phyloP scores from a whole-genome alignment of 495 filamentous ascomycete genomes.

The Rhypophila decipiens region DNA sequence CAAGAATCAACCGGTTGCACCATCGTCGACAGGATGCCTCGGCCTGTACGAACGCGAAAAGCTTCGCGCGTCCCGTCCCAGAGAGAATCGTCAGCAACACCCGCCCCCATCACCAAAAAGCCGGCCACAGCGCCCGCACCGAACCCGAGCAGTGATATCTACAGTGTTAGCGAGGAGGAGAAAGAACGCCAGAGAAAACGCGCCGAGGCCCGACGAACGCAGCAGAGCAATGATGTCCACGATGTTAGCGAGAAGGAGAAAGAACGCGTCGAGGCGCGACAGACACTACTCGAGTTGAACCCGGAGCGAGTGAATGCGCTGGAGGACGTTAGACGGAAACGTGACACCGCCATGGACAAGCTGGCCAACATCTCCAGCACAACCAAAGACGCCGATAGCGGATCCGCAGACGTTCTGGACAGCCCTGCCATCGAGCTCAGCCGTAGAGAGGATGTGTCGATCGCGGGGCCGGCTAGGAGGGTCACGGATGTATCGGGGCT shows the following conservation, averaged over 20 bases:
- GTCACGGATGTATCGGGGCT: slow-evolving; percentile 37
- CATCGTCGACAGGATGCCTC: slow-evolving; percentile 29
- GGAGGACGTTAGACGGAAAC: slow-evolving; percentile 24
- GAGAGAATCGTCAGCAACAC: background rate
- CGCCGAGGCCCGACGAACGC: slow-evolving; percentile 5
- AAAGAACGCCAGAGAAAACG: too few relatives aligned
- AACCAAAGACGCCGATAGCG: slow-evolving; percentile 18
- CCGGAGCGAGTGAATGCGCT: slow-evolving; percentile 25
- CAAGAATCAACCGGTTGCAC: background rate
- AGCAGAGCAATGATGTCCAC: slow-evolving; percentile 31
- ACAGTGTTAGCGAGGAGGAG: slow-evolving; percentile 41
- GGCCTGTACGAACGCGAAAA: slow-evolving; percentile 34
- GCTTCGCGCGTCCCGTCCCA: slow-evolving; percentile 22
- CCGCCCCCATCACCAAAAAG: background rate
- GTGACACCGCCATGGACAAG: slow-evolving; percentile 33
- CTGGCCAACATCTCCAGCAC: slow-evolving; percentile 36
- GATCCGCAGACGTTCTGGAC: slow-evolving; percentile 9
- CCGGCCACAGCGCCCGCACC: slow-evolving; percentile 10
- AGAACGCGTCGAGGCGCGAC: slow-evolving; percentile 15
- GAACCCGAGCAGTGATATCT: slow-evolving; percentile 36
- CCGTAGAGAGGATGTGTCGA: slow-evolving; percentile 23
- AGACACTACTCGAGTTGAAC: slow-evolving; percentile 2
- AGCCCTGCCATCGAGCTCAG: slow-evolving; percentile 21
- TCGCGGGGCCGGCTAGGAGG: slow-evolving; percentile 11
- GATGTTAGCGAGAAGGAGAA: slow-evolving; percentile 42